Conservation (phyloP, 2,329 filamentous ascomycete species). For the Arthrinium phaeospermum region DNA sequence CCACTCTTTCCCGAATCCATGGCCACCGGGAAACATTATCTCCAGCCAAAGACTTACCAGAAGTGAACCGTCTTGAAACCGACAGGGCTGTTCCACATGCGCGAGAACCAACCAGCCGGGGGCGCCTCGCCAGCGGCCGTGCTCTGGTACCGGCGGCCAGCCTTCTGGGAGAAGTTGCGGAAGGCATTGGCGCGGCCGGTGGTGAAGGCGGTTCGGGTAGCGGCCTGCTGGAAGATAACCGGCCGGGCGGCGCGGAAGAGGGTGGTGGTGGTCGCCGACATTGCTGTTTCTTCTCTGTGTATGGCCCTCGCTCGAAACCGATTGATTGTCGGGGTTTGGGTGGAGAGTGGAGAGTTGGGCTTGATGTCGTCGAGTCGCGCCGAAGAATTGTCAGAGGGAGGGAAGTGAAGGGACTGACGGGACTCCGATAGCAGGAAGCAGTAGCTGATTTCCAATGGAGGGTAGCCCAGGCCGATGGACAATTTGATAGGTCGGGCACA, state of each 20-base stretch:
- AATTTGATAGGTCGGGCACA: conserved; percentile 4
- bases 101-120: conserved; percentile 68
- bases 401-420: neutral
- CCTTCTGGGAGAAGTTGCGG: conserved; percentile 49
- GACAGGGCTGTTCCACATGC: conserved; percentile 82
- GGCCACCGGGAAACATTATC: neutral
- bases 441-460: conserved; percentile 17
- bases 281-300: conserved; percentile 19
- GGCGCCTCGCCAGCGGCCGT: conserved; percentile 55
- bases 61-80: conserved; percentile 96
- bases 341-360: neutral
- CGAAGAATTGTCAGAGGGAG: conserved; percentile 11
- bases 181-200: conserved; percentile 43
- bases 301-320: neutral
- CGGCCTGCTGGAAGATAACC: conserved; percentile 56
- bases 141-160: conserved; percentile 73
- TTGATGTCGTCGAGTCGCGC: conserved; percentile 14
- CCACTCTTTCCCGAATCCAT: neutral
- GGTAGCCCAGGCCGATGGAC: conserved; percentile 4
- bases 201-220: conserved; percentile 60
- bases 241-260: conserved; percentile 61
- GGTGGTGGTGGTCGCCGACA: conserved; percentile 53
- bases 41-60: conserved; percentile 66
- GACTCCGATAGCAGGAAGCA: conserved; percentile 17
- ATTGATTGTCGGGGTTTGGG: conserved; percentile 14